Conservation (phyloP, 495 filamentous ascomycete genomes). For the Aspergillus sparsus region DNA sequence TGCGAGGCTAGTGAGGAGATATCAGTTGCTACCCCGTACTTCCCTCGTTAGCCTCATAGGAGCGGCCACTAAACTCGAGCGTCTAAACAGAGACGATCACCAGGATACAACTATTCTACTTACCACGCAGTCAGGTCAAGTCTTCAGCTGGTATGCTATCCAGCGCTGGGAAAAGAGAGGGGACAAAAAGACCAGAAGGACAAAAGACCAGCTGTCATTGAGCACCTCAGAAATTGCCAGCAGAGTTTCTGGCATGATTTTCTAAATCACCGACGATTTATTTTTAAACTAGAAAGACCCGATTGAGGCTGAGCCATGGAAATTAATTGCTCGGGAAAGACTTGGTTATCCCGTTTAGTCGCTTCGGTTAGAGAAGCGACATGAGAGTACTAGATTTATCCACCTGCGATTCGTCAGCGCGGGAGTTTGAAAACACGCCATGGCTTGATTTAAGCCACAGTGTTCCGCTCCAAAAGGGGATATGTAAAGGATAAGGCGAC, state of each 20-base stretch:
- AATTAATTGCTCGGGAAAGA: neutral
- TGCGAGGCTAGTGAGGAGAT: too few relatives aligned
- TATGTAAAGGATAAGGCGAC: too few relatives aligned
- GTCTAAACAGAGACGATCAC: too few relatives aligned
- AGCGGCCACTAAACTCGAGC: too few relatives aligned
- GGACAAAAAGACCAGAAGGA: neutral
- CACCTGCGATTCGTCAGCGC: neutral
- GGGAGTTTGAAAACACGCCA: too few relatives aligned
- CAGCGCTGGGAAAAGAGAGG: neutral
- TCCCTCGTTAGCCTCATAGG: too few relatives aligned
- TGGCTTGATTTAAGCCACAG: too few relatives aligned
- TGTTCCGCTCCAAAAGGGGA: too few relatives aligned
- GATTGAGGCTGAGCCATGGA: constrained; percentile 8
- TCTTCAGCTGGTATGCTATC: neutral
- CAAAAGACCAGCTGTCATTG: neutral
- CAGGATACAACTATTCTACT: neutral
- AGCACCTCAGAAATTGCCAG: neutral
- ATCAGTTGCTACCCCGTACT: too few relatives aligned
- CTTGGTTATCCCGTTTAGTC: constrained; percentile 19
- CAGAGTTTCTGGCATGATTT: neutral
- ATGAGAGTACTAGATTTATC: neutral
- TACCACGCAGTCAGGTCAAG: neutral
- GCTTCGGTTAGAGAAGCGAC: constrained; percentile 24
- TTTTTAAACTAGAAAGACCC: neutral
- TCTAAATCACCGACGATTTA: neutral